Conservation (phyloP, 2,329 filamentous ascomycete genomes). For the Pseudocercospora musae region DNA sequence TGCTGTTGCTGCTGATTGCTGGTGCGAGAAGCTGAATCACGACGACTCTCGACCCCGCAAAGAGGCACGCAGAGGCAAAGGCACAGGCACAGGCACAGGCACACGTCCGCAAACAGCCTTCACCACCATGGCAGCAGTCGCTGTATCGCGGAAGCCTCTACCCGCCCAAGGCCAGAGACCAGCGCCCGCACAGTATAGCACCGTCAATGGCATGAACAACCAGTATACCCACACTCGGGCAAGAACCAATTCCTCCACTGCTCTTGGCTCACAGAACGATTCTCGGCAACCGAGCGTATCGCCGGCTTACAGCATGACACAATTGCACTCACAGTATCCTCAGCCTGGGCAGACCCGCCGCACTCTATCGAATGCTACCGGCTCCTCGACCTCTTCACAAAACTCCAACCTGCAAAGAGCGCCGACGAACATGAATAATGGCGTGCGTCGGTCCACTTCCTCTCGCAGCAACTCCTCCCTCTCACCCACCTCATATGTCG, state of each 20-base stretch:
- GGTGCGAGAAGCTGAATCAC: background rate
- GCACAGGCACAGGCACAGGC: too few species aligned
- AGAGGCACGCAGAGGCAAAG: background rate
- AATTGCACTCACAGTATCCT: conserved; percentile 14
- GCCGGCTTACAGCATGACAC: conserved; percentile 23
- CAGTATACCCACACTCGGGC: conserved; percentile 39
- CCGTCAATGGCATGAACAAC: conserved; percentile 12
- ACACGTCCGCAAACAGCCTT: background rate
- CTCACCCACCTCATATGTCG: conserved; percentile 78
- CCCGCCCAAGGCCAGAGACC: background rate
- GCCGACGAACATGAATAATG: conserved; percentile 45
- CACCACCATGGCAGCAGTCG: background rate
- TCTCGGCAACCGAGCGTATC: conserved; percentile 20
- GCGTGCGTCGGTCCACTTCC: conserved; percentile 71
- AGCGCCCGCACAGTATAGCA: conserved; percentile 6
- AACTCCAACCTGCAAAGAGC: conserved; percentile 42
- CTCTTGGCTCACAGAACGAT: conserved; percentile 26
- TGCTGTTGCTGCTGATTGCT: background rate
- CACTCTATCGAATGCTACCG: conserved; percentile 66
- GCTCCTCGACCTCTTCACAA: conserved; percentile 63
- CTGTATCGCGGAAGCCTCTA: conserved; percentile 2
- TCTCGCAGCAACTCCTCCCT: conserved; percentile 63
- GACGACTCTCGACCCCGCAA: background rate
- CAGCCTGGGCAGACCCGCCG: conserved; percentile 38
- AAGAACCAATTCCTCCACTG: conserved; percentile 42